Conservation (phyloP, 108 stramenopile species). For the Mediolabrus comicus region DNA sequence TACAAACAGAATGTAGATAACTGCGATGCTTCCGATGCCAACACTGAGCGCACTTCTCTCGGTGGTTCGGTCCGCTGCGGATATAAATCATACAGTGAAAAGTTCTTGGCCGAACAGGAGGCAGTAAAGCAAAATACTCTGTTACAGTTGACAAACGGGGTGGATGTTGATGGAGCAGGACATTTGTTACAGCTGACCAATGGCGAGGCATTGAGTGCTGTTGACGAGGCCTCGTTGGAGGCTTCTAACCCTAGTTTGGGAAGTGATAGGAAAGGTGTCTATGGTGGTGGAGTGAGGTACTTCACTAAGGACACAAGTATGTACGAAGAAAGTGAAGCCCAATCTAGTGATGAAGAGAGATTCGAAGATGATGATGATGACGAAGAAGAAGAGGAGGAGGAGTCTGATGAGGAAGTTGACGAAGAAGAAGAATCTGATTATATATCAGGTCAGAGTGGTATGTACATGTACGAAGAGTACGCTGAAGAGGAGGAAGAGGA, state of each 20-base stretch:
- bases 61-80: conserved; percentile 21
- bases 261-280: conserved; percentile 14
- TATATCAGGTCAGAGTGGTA: no score
- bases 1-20: background rate
- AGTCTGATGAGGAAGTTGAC: background rate
- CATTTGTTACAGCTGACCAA: conserved; percentile 24
- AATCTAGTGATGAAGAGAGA: background rate
- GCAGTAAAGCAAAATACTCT: background rate
- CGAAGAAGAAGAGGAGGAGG: conserved; percentile 3
- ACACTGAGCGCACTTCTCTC: conserved; percentile 21
- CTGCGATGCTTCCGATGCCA: background rate
- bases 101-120: conserved; percentile 37
- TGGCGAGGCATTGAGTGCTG: background rate
- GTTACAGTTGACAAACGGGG: conserved; percentile 3
- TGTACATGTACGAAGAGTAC: no score
- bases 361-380: conserved; percentile 2
- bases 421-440: conserved; percentile 9
- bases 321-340: conserved; percentile 8
- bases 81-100: conserved; percentile 38
- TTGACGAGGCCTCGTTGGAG: conserved; percentile 1
- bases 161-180: background rate
- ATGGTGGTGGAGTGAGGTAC: conserved; percentile 34
- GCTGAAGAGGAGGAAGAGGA: no score
- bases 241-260: background rate
- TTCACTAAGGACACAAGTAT: conserved; percentile 21